phyloP scores from a whole-genome alignment of 352 stramenopile genomes.

The Globisporangium cederbergense region DNA sequence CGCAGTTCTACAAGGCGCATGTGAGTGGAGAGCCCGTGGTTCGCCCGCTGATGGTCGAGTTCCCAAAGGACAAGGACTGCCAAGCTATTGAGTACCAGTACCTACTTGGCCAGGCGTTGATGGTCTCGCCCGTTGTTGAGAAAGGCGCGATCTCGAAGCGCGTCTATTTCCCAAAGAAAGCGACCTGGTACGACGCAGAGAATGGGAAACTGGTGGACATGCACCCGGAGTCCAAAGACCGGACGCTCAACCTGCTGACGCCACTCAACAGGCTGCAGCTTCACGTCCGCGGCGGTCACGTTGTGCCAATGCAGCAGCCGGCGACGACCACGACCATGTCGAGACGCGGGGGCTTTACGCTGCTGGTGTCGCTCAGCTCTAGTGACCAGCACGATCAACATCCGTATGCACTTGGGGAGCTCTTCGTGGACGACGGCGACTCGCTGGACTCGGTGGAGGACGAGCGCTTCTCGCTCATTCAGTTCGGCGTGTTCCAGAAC shows the following conservation, averaged over 20 bases:
- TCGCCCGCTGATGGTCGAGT: constrained; percentile 62
- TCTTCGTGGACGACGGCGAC: constrained; percentile 78
- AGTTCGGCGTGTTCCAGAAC: constrained; percentile 38
- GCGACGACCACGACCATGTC: constrained; percentile 55
- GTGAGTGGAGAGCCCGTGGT: constrained; percentile 39
- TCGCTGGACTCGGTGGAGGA: constrained; percentile 60
- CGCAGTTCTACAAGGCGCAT: constrained; percentile 66
- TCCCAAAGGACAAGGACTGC: constrained; percentile 39
- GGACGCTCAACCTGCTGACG: constrained; percentile 41
- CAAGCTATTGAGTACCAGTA: constrained; percentile 64
- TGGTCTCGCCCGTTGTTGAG: constrained; percentile 77
- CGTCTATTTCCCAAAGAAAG: constrained; percentile 65
- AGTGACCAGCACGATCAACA: constrained; percentile 8
- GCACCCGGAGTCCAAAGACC: neutral
- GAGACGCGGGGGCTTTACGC: constrained; percentile 44
- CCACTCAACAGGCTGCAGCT: constrained; percentile 57
- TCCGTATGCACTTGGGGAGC: constrained; percentile 37
- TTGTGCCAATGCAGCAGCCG: constrained; percentile 60
- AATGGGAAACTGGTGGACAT: constrained; percentile 35
- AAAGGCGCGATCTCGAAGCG: constrained; percentile 47
- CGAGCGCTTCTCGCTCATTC: constrained; percentile 46
- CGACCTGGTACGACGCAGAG: constrained; percentile 67
- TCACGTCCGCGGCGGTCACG: constrained; percentile 57
- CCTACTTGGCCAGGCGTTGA: constrained; percentile 60
- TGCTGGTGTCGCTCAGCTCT: constrained; percentile 46